Evolutionary conservation across 345 rosid species (phyloP).

Genomic region (Firmiana major): DNA sequence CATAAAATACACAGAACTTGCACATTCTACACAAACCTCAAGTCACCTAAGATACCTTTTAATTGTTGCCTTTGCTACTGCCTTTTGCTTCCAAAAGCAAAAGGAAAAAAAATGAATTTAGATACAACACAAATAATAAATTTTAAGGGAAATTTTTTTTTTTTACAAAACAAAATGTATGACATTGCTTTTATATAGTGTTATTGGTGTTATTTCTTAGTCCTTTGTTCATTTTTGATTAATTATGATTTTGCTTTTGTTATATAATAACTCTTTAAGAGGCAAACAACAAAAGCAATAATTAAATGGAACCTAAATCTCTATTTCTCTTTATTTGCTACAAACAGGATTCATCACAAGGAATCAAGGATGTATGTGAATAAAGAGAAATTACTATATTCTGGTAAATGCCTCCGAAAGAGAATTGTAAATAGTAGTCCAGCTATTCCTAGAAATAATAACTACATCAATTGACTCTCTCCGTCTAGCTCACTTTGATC

Average conservation of each 20-base stretch:
- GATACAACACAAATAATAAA: not conserved
- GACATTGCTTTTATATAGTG: not conserved
- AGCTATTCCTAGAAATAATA: not conserved
- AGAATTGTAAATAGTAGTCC: not conserved
- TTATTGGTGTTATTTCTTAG: not conserved
- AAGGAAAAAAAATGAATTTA: not conserved
- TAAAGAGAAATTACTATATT: not conserved
- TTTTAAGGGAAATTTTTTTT: not conserved
- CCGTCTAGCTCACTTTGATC: not conserved
- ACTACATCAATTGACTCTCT: not conserved
- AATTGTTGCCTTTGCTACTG: not conserved
- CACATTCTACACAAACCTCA: not conserved
- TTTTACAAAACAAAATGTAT: not conserved
- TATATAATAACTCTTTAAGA: not conserved
- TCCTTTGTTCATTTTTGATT: not conserved
- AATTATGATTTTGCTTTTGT: not conserved
- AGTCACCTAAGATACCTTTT: not conserved
- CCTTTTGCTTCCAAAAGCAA: not conserved
- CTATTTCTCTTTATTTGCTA: not conserved
- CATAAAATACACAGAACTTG: not conserved
- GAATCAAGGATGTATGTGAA: not conserved
- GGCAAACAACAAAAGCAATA: not conserved
- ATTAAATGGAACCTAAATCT: not conserved
- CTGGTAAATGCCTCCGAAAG: not conserved
- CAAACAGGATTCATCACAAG: not conserved